Evolutionary conservation across 495 filamentous ascomycete genomes (phyloP), one percentile per base, ranked within the genome.

Genomic region (Achaetomiella virescens): DNA sequence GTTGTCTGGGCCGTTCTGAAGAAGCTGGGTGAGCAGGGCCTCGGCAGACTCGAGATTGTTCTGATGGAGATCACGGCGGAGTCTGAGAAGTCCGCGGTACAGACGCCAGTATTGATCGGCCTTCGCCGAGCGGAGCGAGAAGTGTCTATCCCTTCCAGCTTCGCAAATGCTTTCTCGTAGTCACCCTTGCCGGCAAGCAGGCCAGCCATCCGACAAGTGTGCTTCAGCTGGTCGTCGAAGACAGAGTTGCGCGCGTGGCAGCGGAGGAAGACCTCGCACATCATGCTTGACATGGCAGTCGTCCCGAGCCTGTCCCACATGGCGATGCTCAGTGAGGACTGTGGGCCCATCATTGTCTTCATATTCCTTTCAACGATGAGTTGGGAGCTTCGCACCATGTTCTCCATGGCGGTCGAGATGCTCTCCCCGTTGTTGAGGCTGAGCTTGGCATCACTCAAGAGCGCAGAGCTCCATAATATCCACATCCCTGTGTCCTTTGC

Each of bases 401-500:
- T 80, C 64, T 96, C 91, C 49, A 93, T 74, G 7, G 88, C 86
- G 18, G 79, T 79, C 0, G 90, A 77, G 45, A 92, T 74, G 63
- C 85, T 90, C 61, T 95, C 92, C 58, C 91, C 91, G 79, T 89
- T 66, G 9, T 68, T 66, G 59, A 97, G 77, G 31, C 81, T 78
- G 45, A 93, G 72, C 68, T 90, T 95, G 4, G 91, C 89, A 69
- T 97, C 91, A 55, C 87, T 91, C 51, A 96, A 76, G 27, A 95
- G 73, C 0, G 90, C 86, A 4, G 89, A 91, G 59, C 88, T 92
- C 71, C 91, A 80, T 5, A 97, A 73, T 33, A 84, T 83, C 83
- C 89, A 95, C 82, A 93, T 90, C 46, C 88, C 89, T 1, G 84
- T 81, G 65, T 97, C 92, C 61, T 87, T 91, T 12, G 93, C 87